These are phyloP conservation scores for Tolypocladium capitatum DNA, from an alignment of 2,329 filamentous ascomycete species.

Conservation along the genomic window DNA sequence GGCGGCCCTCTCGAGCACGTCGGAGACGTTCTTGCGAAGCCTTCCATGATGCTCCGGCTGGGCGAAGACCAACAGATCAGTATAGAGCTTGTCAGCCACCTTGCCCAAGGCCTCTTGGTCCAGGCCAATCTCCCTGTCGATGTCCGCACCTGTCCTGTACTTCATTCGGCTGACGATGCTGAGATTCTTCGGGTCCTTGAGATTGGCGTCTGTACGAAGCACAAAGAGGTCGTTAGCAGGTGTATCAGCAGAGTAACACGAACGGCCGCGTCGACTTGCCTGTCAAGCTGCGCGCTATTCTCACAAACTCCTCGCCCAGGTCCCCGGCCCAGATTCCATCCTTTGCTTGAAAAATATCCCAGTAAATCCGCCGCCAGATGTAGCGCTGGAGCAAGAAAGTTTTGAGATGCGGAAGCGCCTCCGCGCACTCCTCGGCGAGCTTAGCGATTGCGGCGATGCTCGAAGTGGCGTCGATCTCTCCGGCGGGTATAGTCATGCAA, in stretches of 20 bases:
- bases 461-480: neutral
- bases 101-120: neutral
- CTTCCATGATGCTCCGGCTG: too few species aligned
- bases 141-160: neutral
- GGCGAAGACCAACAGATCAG: neutral
- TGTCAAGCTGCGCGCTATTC: neutral
- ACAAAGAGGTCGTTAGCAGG: neutral
- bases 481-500: neutral
- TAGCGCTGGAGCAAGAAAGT: neutral
- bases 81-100: neutral
- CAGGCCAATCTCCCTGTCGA: neutral
- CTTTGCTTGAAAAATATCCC: neutral
- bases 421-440: neutral
- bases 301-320: neutral
- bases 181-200: neutral
- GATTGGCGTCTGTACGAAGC: neutral
- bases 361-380: neutral
- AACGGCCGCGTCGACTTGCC: neutral
- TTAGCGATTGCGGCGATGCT: neutral
- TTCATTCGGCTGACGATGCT: conserved; percentile 1
- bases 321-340: neutral
- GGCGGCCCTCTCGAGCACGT: neutral
- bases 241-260: neutral
- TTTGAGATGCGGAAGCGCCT: neutral
- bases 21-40: neutral